Evolutionary conservation across 495 filamentous ascomycete genomes (phyloP).

Genomic region (Xylaria telfairii): DNA sequence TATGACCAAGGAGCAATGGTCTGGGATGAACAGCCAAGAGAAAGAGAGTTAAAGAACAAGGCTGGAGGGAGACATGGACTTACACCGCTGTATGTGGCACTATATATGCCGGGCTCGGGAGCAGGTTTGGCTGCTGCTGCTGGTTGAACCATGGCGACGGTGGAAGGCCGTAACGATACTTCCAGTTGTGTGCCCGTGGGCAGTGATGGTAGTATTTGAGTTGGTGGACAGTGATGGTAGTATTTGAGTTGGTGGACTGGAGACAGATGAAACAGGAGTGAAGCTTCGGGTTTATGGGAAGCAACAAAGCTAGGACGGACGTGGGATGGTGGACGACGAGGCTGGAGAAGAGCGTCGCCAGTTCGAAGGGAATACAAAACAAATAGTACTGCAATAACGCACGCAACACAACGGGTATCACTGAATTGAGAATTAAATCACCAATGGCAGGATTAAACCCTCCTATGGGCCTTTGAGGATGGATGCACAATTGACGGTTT

Average conservation of each 20-base stretch:
- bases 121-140: constrained; percentile 28
- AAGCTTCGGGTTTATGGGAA: not conserved
- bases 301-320: not conserved
- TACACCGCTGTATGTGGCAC: constrained; percentile 94
- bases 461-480: not conserved
- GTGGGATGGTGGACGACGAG: not conserved
- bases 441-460: not conserved
- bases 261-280: not conserved
- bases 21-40: constrained; percentile 1
- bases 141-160: constrained; percentile 48
- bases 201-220: not conserved
- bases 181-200: not conserved
- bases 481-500: not conserved
- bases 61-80: constrained; percentile 43
- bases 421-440: not conserved
- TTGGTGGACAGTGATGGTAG: not conserved
- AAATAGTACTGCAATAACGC: not conserved
- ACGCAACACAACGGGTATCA: not conserved
- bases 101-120: constrained; percentile 65
- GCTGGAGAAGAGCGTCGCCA: not conserved
- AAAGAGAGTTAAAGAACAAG: constrained; percentile 11
- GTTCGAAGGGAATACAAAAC: not conserved
- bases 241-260: not conserved
- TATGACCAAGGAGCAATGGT: constrained; percentile 57
- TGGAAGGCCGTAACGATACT: not conserved